These are phyloP conservation scores for Aspergillus fumigatiaffinis DNA, from an alignment of 2,329 filamentous ascomycete genomes.

Conservation along the genomic window DNA sequence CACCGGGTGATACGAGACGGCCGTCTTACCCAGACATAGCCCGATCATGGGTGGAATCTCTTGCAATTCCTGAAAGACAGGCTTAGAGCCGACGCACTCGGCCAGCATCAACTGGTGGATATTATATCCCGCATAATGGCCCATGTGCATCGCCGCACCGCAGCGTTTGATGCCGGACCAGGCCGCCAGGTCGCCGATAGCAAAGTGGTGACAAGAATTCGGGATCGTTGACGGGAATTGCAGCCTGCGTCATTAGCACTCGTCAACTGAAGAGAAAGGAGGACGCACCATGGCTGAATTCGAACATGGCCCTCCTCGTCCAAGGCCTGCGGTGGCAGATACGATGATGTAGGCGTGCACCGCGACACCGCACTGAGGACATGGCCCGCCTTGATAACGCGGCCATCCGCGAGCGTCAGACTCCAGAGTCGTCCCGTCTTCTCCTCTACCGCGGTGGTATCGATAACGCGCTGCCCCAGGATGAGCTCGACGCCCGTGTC, in stretches of 20 bases:
- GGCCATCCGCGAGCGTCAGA: slow-evolving; percentile 59
- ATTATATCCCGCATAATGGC: slow-evolving; percentile 63
- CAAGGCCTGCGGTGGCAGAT: slow-evolving; percentile 57
- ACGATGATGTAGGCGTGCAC: slow-evolving; percentile 58
- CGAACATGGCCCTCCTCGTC: slow-evolving; percentile 64
- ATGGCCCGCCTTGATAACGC: slow-evolving; percentile 57
- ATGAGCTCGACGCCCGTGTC: slow-evolving; percentile 55
- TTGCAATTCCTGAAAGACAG: slow-evolving; percentile 46
- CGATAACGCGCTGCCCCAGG: slow-evolving; percentile 24
- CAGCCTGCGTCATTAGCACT: slow-evolving; percentile 40
- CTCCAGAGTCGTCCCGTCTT: slow-evolving; percentile 22
- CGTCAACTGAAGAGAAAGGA: not conserved
- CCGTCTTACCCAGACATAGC: slow-evolving; percentile 66
- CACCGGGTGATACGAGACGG: slow-evolving; percentile 58
- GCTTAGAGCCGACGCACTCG: slow-evolving; percentile 36
- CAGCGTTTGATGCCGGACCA: slow-evolving; percentile 81
- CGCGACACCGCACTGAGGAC: slow-evolving; percentile 68
- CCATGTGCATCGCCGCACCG: slow-evolving; percentile 71
- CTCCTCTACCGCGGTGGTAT: slow-evolving; percentile 19
- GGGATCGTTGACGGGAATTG: slow-evolving; percentile 52
- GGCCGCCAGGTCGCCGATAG: slow-evolving; percentile 63
- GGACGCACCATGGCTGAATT: slow-evolving; percentile 48
- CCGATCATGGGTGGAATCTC: slow-evolving; percentile 65
- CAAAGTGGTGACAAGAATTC: slow-evolving; percentile 62
- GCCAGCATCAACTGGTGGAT: slow-evolving; percentile 60